Evolutionary conservation across 768 basidiomycete genomes (phyloP).

Genomic region (Trametes cingulata): DNA sequence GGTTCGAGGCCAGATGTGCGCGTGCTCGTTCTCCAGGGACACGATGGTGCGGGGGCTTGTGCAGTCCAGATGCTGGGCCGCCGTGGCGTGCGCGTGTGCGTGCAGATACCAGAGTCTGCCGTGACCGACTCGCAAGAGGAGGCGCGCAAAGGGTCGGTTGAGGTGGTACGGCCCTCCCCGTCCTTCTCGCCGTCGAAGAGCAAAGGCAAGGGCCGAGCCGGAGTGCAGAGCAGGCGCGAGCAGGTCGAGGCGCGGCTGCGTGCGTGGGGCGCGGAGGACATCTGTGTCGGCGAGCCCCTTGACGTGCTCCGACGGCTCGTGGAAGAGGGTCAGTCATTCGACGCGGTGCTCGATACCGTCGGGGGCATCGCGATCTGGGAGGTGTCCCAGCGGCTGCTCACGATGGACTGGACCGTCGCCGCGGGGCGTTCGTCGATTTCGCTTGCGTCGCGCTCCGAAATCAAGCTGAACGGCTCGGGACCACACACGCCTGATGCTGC

Average conservation of each 20-base stretch:
- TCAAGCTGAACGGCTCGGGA: constrained; percentile 39
- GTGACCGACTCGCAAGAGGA: constrained; percentile 29
- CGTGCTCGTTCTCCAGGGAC: constrained; percentile 68
- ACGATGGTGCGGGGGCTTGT: constrained; percentile 75
- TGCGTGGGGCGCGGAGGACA: constrained; percentile 75
- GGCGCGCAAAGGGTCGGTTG: constrained; percentile 1
- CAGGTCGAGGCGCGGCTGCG: constrained; percentile 50
- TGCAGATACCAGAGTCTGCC: constrained; percentile 54
- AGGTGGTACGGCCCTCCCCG: not conserved
- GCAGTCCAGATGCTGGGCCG: constrained; percentile 74
- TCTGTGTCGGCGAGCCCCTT: constrained; percentile 63
- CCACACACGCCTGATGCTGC: not conserved
- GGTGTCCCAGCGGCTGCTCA: constrained; percentile 62
- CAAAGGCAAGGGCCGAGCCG: constrained; percentile 48
- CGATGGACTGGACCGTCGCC: constrained; percentile 34
- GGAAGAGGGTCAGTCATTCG: constrained; percentile 62
- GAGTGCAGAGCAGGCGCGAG: constrained; percentile 23
- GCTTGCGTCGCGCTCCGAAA: constrained; percentile 56
- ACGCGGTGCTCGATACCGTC: constrained; percentile 80
- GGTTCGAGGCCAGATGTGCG: constrained; percentile 23
- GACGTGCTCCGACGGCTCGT: constrained; percentile 54
- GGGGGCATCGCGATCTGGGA: constrained; percentile 83
- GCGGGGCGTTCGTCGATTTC: constrained; percentile 17
- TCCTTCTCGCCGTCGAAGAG: constrained; percentile 23
- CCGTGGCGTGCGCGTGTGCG: constrained; percentile 73